Base-by-base conservation (phyloP, 306 rosid genomes). In the Astragalus membranaceus region DNA sequence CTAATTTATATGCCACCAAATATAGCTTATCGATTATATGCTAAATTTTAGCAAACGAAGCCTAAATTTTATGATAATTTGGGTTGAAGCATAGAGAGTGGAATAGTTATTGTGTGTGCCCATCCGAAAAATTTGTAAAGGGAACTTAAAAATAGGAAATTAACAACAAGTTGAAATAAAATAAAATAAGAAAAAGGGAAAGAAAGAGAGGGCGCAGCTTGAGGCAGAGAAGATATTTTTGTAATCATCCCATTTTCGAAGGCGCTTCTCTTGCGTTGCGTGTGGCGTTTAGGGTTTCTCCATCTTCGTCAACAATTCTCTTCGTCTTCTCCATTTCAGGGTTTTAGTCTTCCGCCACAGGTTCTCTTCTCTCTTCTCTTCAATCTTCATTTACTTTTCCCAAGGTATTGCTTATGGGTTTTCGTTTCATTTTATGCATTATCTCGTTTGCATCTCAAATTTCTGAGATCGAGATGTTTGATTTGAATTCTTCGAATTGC, bases 211-310 rank as follows among this genome's bases (percentile, higher is more conserved):
- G 41, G 64, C 75, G 65, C 64, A 49, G 23, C 53, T 11, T 75
- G 26, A 56, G 52, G 67, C 2, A 66, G 15, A 75, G 23, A 49
- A 76, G 80, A 76, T 76, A 76, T 69, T 76, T 75, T 68, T 76
- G 80, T 57, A 75, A 37, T 23, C 15, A 39, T 61, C 55, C 62
- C 79, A 67, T 67, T 11, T 57, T 75, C 69, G 80, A 60, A 76
- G 70, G 56, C 73, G 72, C 26, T 67, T 51, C 17, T 74, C 29
- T 52, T 64, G 46, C 58, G 35, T 67, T 53, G 70, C 26, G 64
- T 53, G 17, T 58, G 43, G 75, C 43, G 67, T 68, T 75, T 77
- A 77, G 81, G 81, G 81, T 77, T 77, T 77, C 75, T 67, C 16
- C 20, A 57, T 67, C 69, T 43, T 75, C 59, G 30, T 61, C 76